Conservation (phyloP, 371 early-diverging fungal species). For the Dinochytrium kinnereticum region DNA sequence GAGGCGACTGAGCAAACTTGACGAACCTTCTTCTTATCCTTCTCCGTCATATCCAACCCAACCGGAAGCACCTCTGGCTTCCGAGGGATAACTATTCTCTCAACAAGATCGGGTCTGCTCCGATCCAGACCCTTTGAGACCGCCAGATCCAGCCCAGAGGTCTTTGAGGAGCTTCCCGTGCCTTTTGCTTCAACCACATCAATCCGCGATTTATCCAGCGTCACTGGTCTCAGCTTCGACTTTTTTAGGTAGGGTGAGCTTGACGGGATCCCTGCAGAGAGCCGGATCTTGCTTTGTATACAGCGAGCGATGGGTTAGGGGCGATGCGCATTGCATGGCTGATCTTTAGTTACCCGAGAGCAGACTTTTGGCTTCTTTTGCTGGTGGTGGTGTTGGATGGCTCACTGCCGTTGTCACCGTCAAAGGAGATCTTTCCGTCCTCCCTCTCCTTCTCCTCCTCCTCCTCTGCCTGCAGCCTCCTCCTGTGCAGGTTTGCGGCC, state of each 20-base stretch:
- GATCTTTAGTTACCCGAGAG: too few species aligned
- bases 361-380: too few species aligned
- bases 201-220: constrained; percentile 21
- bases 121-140: constrained; percentile 25
- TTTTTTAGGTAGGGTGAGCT: constrained; percentile 22
- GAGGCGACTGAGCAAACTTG: too few species aligned
- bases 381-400: not conserved
- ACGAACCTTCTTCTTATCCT: constrained; percentile 43
- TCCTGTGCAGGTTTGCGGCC: constrained; percentile 2
- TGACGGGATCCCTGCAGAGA: not conserved
- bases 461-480: not conserved
- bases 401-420: too few species aligned
- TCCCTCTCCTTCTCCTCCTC: not conserved
- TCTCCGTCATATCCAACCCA: constrained; percentile 35
- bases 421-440: too few species aligned
- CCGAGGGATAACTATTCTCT: constrained; percentile 31
- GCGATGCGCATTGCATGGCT: not conserved
- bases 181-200: constrained; percentile 22
- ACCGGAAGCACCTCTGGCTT: constrained; percentile 29
- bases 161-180: not conserved
- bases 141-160: not conserved
- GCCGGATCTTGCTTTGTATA: not conserved
- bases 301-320: not conserved
- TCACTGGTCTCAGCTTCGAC: constrained; percentile 15
- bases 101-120: constrained; percentile 14